phyloP scores from a whole-genome alignment of 129 eudicot genomes.

The Flaveria robusta region DNA sequence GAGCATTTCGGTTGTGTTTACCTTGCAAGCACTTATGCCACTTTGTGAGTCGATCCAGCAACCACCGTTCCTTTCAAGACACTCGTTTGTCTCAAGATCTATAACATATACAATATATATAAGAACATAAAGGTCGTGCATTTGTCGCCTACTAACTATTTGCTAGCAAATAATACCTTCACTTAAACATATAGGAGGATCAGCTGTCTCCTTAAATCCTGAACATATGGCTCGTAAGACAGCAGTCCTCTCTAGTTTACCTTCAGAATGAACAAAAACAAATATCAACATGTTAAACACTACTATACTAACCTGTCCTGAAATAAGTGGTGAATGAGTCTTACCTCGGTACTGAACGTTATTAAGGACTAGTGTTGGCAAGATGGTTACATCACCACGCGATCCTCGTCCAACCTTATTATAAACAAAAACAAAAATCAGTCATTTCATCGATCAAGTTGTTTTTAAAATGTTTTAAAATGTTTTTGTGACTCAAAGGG shows the following conservation, averaged over 20 bases:
- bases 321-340: slow-evolving; percentile 20
- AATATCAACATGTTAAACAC: background rate
- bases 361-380: slow-evolving; percentile 90
- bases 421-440: slow-evolving; percentile 16
- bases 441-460: background rate
- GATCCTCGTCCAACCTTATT: slow-evolving; percentile 84
- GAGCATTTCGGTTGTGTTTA: slow-evolving; percentile 20
- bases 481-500: background rate
- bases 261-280: slow-evolving; percentile 33
- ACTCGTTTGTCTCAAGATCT: slow-evolving; percentile 91
- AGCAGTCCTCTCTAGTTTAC: slow-evolving; percentile 83
- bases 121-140: slow-evolving; percentile 12
- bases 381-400: slow-evolving; percentile 94
- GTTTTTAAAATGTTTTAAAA: background rate
- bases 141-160: background rate
- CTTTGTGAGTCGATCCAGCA: slow-evolving; percentile 74
- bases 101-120: slow-evolving; percentile 3
- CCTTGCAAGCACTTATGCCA: slow-evolving; percentile 88
- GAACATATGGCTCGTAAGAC: slow-evolving; percentile 86
- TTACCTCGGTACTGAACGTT: slow-evolving; percentile 88
- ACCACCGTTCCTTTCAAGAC: slow-evolving; percentile 84
- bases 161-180: slow-evolving; percentile 49
- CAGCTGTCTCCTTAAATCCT: slow-evolving; percentile 85
- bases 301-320: background rate
- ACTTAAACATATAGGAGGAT: slow-evolving; percentile 86